A percentile compares a stretch with the other conserved stretches of the same genome.
Evolutionary conservation across 2,329 filamentous ascomycete genomes (phyloP).

Genomic region (Aspergillus sp.): DNA sequence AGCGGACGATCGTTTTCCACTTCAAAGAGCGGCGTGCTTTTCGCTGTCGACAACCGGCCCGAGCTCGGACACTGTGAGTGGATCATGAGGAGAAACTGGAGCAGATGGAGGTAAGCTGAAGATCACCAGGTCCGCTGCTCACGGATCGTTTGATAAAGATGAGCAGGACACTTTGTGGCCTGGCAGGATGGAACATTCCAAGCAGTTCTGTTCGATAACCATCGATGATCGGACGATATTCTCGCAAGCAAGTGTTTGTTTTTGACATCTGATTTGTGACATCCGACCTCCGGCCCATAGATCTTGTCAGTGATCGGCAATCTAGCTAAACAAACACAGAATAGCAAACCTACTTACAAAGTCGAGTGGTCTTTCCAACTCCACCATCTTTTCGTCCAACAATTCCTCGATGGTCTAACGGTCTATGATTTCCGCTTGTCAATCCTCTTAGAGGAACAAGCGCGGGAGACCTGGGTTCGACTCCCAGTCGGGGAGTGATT

Average conservation of each 20-base stretch:
- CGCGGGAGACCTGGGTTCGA: constrained; percentile 8
- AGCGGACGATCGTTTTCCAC: constrained; percentile 2
- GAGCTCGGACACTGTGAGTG: not conserved
- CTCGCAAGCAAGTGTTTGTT: too few species aligned
- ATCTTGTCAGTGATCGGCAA: not conserved
- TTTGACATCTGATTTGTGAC: too few species aligned
- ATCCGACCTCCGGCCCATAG: not conserved
- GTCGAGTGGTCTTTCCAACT: too few species aligned
- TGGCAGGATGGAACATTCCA: too few species aligned
- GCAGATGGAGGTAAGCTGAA: not conserved
- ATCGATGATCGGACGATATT: too few species aligned
- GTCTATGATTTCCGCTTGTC: constrained; percentile 23
- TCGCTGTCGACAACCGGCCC: not conserved
- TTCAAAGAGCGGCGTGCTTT: not conserved
- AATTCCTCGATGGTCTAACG: constrained; percentile 20
- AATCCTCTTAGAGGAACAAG: constrained; percentile 2
- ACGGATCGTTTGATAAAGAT: constrained; percentile 3
- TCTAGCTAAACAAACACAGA: not conserved
- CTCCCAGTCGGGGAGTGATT: constrained; percentile 8
- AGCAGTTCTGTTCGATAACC: too few species aligned
- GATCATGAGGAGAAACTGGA: not conserved
- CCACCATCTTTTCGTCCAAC: not conserved
- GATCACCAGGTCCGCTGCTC: constrained; percentile 1
- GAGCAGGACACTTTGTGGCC: not conserved
- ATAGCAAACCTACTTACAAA: not conserved